Evolutionary conservation across 1,284 basidiomycete species (phyloP), one percentile per base, ranked within the genome.

Genomic region (Kalmanozyma brasiliensis): DNA sequence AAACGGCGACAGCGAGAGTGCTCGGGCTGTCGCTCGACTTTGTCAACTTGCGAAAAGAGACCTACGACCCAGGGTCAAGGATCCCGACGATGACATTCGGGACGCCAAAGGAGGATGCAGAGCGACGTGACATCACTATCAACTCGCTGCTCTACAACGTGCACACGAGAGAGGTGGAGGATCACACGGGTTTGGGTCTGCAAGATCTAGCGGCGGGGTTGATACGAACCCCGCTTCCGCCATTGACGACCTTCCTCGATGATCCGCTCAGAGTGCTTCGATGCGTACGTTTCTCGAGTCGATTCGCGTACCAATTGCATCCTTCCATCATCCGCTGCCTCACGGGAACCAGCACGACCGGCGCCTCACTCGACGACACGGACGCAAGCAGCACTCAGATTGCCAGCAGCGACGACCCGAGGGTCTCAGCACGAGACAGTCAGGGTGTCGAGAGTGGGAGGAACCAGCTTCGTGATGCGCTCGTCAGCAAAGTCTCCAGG

Each of bases 81-180:
- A 98, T 99, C 51, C 96, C 96, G 0, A 90, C 89, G 0, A 87
- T 88, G 80, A 86, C 87, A 26, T 95, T 95, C 59, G 96, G 96
- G 1, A 97, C 95, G 1, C 94, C 96, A 0, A 79, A 91, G 16
- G 88, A 98, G 83, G 96, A 99, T 82, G 94, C 96, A 0, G 82
- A 91, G 44, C 85, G 96, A 33, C 86, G 96, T 71, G 96, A 99
- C 82, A 89, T 92, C 29, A 98, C 96, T 0, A 95, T 98, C 83
- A 99, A 99, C 79, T 86, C 96, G 0, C 84, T 99, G 13, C 98
- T 98, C 83, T 98, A 94, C 85, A 98, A 99, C 70, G 88, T 98
- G 0, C 94, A 98, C 77, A 89, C 91, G 1, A 86, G 89, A n/a
- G 74, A 85, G 10, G 89, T 99, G 1, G 96, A 99, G 82, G 96